Conservation (phyloP, 768 basidiomycete genomes). For the Termitomyces sp. region DNA sequence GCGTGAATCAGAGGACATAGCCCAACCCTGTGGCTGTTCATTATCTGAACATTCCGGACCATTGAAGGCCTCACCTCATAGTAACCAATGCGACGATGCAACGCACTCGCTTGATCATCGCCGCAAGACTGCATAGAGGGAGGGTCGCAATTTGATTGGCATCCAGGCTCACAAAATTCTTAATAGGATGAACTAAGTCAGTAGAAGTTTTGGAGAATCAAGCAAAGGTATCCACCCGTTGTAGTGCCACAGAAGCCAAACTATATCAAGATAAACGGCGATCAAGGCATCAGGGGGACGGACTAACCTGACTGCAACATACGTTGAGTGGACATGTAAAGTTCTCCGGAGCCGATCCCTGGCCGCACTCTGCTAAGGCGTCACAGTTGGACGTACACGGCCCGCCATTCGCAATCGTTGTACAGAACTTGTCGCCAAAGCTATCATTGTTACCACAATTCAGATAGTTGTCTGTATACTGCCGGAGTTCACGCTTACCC, state of each 20-base stretch:
- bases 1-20: background rate
- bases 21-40: background rate
- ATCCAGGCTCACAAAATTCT: background rate
- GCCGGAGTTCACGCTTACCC: background rate
- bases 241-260: background rate
- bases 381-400: background rate
- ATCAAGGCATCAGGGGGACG: background rate
- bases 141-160: background rate
- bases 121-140: background rate
- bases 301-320: background rate
- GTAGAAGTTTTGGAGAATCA: background rate
- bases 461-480: background rate
- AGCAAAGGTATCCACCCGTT: background rate
- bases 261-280: background rate
- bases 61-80: background rate
- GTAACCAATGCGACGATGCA: background rate
- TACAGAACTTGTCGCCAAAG: background rate
- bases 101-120: background rate
- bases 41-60: background rate
- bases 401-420: background rate
- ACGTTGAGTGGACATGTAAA: background rate
- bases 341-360: background rate
- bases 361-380: background rate
- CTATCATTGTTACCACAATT: background rate
- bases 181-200: too few relatives aligned